A percentile compares a stretch with the other conserved stretches of the same genome.
Evolutionary conservation across 306 rosid species (phyloP).

Genomic region (Geum urbanum): DNA sequence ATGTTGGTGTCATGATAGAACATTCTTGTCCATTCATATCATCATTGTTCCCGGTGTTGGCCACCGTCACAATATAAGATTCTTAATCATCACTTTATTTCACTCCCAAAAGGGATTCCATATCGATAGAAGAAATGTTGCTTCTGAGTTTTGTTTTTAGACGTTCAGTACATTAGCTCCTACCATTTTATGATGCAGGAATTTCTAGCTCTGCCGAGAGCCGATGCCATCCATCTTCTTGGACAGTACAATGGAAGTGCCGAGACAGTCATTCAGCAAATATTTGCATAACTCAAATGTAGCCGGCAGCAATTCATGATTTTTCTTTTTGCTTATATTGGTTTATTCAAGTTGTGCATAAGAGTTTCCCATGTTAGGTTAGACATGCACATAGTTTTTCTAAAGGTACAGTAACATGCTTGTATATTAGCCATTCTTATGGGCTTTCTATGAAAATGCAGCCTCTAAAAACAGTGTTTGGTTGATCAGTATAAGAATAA

Average conservation of each 20-base stretch:
- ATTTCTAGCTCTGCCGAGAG: conserved; percentile 93
- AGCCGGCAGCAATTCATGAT: conserved; percentile 16
- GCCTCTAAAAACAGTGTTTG: background rate
- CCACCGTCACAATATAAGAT: background rate
- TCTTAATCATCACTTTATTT: background rate
- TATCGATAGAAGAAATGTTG: background rate
- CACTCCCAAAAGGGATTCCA: background rate
- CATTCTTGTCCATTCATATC: background rate
- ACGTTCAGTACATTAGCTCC: background rate
- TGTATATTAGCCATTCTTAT: background rate
- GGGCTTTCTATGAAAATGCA: background rate
- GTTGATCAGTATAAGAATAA: background rate
- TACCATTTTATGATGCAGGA: conserved; percentile 50
- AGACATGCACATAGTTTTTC: background rate
- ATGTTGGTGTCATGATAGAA: background rate
- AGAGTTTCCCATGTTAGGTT: conserved; percentile 28
- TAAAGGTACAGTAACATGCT: background rate
- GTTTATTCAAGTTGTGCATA: conserved; percentile 47
- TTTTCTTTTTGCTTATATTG: conserved; percentile 27
- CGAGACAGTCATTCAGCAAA: conserved; percentile 90
- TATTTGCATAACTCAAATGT: conserved; percentile 54
- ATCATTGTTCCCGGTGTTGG: background rate
- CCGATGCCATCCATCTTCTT: conserved; percentile 96
- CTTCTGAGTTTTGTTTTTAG: background rate
- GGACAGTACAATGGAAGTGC: conserved; percentile 93